Conservation (phyloP, 2,329 filamentous ascomycete species). For the Fusarium duplospermum region DNA sequence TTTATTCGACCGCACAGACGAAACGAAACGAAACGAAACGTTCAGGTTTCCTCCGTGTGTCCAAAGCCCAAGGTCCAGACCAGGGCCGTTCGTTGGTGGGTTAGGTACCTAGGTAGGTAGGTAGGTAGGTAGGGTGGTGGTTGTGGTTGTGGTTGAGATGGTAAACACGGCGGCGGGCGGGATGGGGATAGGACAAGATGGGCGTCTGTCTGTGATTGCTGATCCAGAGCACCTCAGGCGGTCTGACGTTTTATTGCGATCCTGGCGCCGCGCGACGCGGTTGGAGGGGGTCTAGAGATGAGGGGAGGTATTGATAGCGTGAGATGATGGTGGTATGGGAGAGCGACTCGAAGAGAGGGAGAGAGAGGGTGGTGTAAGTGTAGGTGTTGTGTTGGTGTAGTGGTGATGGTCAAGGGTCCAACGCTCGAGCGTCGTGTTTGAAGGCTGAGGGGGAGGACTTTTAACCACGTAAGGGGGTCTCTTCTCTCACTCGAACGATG, state of each 20-base stretch:
- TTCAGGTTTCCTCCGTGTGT: slow-evolving; percentile 1
- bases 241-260: slow-evolving; percentile 44
- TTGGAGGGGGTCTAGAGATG: slow-evolving; percentile 33
- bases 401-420: slow-evolving; percentile 21
- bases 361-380: slow-evolving; percentile 33
- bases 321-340: slow-evolving; percentile 24
- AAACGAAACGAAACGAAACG: background rate
- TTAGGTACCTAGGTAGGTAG: background rate
- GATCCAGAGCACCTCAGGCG: slow-evolving; percentile 30
- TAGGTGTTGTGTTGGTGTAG: background rate
- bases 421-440: slow-evolving; percentile 2
- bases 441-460: background rate
- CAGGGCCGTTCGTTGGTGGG: background rate
- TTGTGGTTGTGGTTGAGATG: slow-evolving; percentile 6
- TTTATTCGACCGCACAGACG: slow-evolving; percentile 29
- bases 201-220: slow-evolving; percentile 20
- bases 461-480: slow-evolving; percentile 34
- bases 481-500: slow-evolving; percentile 28
- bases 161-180: slow-evolving; percentile 8
- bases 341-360: slow-evolving; percentile 8
- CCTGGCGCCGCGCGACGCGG: slow-evolving; percentile 31
- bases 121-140: background rate
- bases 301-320: slow-evolving; percentile 20
- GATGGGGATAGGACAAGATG: slow-evolving; percentile 24
- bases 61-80: background rate